A percentile compares a stretch with the other conserved stretches of the same genome.
Evolutionary conservation across 306 rosid genomes (phyloP).

Genomic region (Notholithocarpus densiflorus): DNA sequence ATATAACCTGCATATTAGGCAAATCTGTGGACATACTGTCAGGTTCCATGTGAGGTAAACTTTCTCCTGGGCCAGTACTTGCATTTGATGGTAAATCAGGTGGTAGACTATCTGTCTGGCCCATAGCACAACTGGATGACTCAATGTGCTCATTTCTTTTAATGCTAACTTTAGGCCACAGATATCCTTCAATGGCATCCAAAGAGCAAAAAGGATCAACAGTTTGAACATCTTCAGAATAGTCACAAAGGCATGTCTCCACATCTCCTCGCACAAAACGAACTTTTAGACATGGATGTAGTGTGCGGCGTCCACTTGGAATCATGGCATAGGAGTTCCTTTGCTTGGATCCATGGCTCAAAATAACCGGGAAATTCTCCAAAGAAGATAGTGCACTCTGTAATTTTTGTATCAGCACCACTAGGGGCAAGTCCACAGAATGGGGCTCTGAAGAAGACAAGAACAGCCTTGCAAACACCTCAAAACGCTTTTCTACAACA

Average conservation of each 20-base stretch:
- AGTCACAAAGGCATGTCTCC: slow-evolving; percentile 61
- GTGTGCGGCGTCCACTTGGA: slow-evolving; percentile 57
- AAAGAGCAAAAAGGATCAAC: slow-evolving; percentile 82
- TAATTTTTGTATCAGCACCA: slow-evolving; percentile 57
- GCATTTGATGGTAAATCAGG: slow-evolving; percentile 41
- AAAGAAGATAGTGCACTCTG: slow-evolving; percentile 75
- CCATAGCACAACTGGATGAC: slow-evolving; percentile 33
- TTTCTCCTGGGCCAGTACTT: slow-evolving; percentile 41
- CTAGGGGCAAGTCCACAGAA: slow-evolving; percentile 49
- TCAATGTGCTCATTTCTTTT: slow-evolving; percentile 23
- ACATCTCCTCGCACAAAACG: slow-evolving; percentile 70
- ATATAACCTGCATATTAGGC: slow-evolving; percentile 56
- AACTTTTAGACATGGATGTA: slow-evolving; percentile 70
- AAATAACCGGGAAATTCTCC: slow-evolving; percentile 80
- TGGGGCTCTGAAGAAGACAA: slow-evolving; percentile 41
- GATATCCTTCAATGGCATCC: slow-evolving; percentile 64
- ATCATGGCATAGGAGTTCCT: slow-evolving; percentile 63
- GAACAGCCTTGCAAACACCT: slow-evolving; percentile 64
- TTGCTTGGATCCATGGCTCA: slow-evolving; percentile 54
- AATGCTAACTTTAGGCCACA: slow-evolving; percentile 68
- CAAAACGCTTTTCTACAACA: slow-evolving; percentile 72
- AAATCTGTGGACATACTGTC: slow-evolving; percentile 43
- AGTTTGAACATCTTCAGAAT: slow-evolving; percentile 49
- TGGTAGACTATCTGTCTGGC: slow-evolving; percentile 49
- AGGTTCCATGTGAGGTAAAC: slow-evolving; percentile 26